Base-by-base conservation (phyloP, 257 asterid species). In the Nicotiana paniculata region DNA sequence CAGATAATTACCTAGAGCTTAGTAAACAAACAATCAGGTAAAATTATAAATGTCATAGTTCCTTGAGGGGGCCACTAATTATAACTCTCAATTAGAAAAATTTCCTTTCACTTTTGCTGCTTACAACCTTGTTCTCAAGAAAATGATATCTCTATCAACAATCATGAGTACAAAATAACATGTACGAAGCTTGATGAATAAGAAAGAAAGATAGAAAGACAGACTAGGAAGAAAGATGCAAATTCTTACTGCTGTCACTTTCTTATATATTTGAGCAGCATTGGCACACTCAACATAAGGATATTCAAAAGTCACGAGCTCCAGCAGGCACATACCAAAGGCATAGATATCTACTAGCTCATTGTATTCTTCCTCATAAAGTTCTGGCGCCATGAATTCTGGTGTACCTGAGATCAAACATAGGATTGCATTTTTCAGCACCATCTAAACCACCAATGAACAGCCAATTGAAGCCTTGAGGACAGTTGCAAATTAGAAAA, bases 371-470 rank as follows among this genome's bases (percentile, higher is more conserved):
- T 95, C 98, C 91, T 95, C 98, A 54, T 95, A 95, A 58, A 95
- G 91, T 89, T 95, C 98, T 0, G 98, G 98, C 26, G 98, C 98
- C 98, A 93, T 95, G 88, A 95, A 95, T 82, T 95, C 97, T 48
- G 98, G 98, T 24, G 98, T 95, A 79, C 98, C 98, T 95, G 83
- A 77, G 65, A 85, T 58, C 84, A 75, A 63, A 65, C 64, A 63
- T 30, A 86, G 54, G 61, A 77, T 61, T 65, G 55, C 81, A 81
- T 32, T 58, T 80, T 48, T 78, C 63, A 75, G 63, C 17, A 75
- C 79, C 39, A 75, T 75, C 43, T 7, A 75, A 46, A 48, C 21
- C 30, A 21, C 39, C 62, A 46, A 74, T 74, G 61, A 48, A 74
- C 79, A 48, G 62, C 43, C 15, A 74, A 26, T 51, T 26, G 37